Evolutionary conservation across 164 flowering plant genomes (phyloP), one percentile per base, ranked within the genome.

Genomic region (Protea cynaroides): DNA sequence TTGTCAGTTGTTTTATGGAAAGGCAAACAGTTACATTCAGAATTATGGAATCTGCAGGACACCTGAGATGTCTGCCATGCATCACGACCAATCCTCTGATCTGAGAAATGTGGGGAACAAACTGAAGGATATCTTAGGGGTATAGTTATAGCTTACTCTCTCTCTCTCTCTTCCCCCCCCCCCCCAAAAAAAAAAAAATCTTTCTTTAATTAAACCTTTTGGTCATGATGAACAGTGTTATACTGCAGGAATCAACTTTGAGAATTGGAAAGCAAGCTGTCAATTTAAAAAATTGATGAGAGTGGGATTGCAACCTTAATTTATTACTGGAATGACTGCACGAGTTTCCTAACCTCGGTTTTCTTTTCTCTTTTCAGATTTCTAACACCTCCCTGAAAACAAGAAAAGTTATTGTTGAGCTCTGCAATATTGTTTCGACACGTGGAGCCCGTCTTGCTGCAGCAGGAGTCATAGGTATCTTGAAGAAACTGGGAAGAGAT

Each of bases 1-100:
- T 29, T 8, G 3, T 22, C 57, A 1, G 53, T 43, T 29, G 44
- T 50, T 29, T 19, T 40, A 22, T 38, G 58, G 13, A 8, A 25
- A 4, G 13, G 44, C 19, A 46, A 19, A 29, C 18, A 25, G 8
- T 64, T n/a, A 25, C 46, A 52, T 64, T 53, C 17, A 56, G 10
- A 15, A 21, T 40, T 46, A 1, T 65, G 61, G 58, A 62, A 51
- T 63, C 17, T 71, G 82, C 88, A 95, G 99, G 81, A 95, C 99
- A 17, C 97, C 99, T 37, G 83, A 90, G 65, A 87, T 88, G 96
- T 95, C 97, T 43, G 89, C 97, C 2, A 90, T 95, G 91, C 97
- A 95, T 73, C 90, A 90, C 63, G 99, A 95, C 71, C 68, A 84
- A 18, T 84, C 99, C 17, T 65, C 88, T 18, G 99, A 95, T 79